Evolutionary conservation across 2,329 filamentous ascomycete species (phyloP), one percentile per base, ranked within the genome.

Genomic region (Penicillium sp.): DNA sequence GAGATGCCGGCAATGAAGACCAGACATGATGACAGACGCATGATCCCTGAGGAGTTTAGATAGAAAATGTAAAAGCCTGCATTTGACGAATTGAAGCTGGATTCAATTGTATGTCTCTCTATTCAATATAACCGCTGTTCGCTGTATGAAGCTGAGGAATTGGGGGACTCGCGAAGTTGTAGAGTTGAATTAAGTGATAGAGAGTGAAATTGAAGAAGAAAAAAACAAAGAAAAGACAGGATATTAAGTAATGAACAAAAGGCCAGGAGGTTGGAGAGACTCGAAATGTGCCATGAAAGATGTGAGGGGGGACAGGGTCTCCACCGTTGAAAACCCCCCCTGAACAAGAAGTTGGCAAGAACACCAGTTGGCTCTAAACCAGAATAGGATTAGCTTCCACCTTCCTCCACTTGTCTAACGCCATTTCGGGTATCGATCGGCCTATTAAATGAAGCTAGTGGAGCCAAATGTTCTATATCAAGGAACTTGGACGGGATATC

Each of bases 1-100:
- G 66, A 66, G n/a, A 75, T 64, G 47, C 63, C 58, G 41, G 64
- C 65, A 52, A 64, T 57, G 53, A 73, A 37, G 38, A 50, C 58
- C 62, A 74, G 61, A 59, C 67, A 75, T 69, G 68, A 54, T 62
- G 67, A 66, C 58, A 72, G 58, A 70, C 59, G 70, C 74, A 75
- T 76, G 64, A 61, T 67, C 64, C 62, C 25, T 16, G 6, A 23
- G 46, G 54, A 56, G 56, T 55, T 52, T 61, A 61, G 42, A 21
- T 21, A 25, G 6, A 23, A 23, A 39, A 27, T 1, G 31, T 32
- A 42, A 7, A 8, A 34, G 15, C 5, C 57, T 23, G 55, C 60
- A 61, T 61, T 52, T 49, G 41, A 21, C 37, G 2, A 18, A 49
- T 10, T 16, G 32, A 25, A 40, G n/a, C 5, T 23, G 16, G 25